Base-by-base conservation (phyloP, 2,329 filamentous ascomycete species). In the Penicillium crustosum region DNA sequence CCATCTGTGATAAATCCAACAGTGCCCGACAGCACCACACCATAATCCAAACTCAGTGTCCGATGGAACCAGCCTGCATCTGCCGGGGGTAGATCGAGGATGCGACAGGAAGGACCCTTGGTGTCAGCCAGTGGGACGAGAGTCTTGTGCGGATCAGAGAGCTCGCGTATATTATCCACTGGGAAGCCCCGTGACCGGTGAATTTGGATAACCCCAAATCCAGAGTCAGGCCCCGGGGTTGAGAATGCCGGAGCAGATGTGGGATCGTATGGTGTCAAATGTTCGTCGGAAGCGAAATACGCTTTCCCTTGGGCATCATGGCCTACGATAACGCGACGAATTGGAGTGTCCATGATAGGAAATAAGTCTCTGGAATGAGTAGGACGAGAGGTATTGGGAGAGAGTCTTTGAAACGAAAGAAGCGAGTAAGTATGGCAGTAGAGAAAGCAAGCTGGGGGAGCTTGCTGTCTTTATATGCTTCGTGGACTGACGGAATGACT, bases 11-110 rank as follows among this genome's bases (percentile, higher is more conserved):
- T 62, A 2, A 70, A 39, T 33, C 59, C 61, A 23, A 73, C 65
- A 4, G 58, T 65, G 0, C 71, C 71, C 23, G 64, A 61, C 3
- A 73, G 53, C 0, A 74, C 61, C 12, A 73, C 63, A 7, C 61
- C 65, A 38, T 71, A 72, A 53, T 73, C 70, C 36, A 72, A 51
- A 50, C 68, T 73, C n/a, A 70, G 49, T 6, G 68, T 69, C 0
- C 68, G 68, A 48, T 70, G 68, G 54, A 70, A 61, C 65, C 60
- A 66, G 23, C 62, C 62, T 27, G 51, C 38, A 17, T 66, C 57
- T 19, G 59, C 48, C 10, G 64, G 61, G 10, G 64, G 64, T 2
- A 66, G 58, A 21, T 64, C 59, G 4, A 66, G 33, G 15, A 68
- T 58, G 15, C 66, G 64, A 42, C 55, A 63, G 19, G 63, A 68